A percentile compares a stretch with the other conserved stretches of the same genome.
Conservation (phyloP, 2,329 filamentous ascomycete species). For the Phialemonium atrogriseum region DNA sequence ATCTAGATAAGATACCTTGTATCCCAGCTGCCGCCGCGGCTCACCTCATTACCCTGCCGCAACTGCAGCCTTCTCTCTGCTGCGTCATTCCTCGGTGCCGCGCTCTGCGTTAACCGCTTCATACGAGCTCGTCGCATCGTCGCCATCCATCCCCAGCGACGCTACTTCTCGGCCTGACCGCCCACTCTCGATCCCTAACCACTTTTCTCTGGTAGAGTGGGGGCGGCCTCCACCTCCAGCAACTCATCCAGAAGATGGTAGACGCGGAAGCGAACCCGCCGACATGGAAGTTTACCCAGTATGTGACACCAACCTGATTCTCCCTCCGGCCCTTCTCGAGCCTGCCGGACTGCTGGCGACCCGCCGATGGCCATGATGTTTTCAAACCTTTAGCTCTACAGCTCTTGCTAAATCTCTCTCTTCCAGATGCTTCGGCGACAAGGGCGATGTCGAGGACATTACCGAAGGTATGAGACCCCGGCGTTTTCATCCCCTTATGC, state of each 20-base stretch:
- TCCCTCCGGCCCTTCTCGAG: no score
- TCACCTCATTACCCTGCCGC: no score
- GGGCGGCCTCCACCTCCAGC: slow-evolving; percentile 17
- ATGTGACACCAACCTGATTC: slow-evolving; percentile 35
- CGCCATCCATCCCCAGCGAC: slow-evolving; percentile 4
- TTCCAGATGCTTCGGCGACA: slow-evolving; percentile 93
- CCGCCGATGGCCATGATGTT: slow-evolving; percentile 5
- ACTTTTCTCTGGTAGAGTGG: slow-evolving; percentile 14
- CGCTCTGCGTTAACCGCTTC: no score
- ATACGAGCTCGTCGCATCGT: no score
- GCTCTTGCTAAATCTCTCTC: slow-evolving; percentile 1
- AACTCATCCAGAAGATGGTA: slow-evolving; percentile 65
- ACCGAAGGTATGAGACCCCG: slow-evolving; percentile 65
- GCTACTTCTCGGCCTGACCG: slow-evolving; percentile 4
- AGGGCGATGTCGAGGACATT: slow-evolving; percentile 98
- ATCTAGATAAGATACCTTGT: no score
- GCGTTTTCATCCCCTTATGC: slow-evolving; percentile 1
- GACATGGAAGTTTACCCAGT: slow-evolving; percentile 99
- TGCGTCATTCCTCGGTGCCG: no score
- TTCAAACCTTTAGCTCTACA: no score
- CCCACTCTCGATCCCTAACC: slow-evolving; percentile 5
- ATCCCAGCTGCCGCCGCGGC: no score
- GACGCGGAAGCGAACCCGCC: slow-evolving; percentile 89
- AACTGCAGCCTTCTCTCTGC: no score
- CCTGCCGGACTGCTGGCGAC: slow-evolving; percentile 7